phyloP scores from a whole-genome alignment of 495 filamentous ascomycete species.

The Penicillium desertorum region DNA sequence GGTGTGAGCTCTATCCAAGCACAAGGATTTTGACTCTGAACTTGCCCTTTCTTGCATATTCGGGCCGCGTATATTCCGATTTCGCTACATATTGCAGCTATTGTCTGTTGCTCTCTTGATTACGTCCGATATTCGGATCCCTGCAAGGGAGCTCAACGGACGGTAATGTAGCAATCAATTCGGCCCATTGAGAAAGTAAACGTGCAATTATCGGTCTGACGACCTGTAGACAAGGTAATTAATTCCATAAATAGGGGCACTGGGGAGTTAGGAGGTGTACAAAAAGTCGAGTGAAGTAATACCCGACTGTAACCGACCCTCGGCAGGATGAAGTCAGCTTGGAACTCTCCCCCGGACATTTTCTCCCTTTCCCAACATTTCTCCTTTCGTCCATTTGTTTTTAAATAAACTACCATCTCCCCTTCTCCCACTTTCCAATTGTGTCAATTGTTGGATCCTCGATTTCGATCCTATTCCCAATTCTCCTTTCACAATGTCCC shows the following conservation, averaged over 20 bases:
- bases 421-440: slow-evolving; percentile 1
- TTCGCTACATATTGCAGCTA: slow-evolving; percentile 1
- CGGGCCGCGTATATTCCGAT: slow-evolving; percentile 1
- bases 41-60: background rate
- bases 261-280: background rate
- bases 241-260: background rate
- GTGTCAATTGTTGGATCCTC: slow-evolving; percentile 8
- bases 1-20: background rate
- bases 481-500: slow-evolving; percentile 26
- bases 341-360: slow-evolving; percentile 19
- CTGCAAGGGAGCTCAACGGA: background rate
- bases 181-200: background rate
- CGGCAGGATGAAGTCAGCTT: slow-evolving; percentile 32
- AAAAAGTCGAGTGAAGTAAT: background rate
- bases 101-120: background rate
- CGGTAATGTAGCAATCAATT: background rate
- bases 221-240: background rate
- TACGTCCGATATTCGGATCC: slow-evolving; percentile 6
- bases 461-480: slow-evolving; percentile 18
- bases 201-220: background rate
- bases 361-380: slow-evolving; percentile 15
- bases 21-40: background rate
- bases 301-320: slow-evolving; percentile 35
- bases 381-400: slow-evolving; percentile 1
- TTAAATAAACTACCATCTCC: background rate